Base-by-base conservation (phyloP, 208 protist species). In the Leishmania tarentolae region DNA sequence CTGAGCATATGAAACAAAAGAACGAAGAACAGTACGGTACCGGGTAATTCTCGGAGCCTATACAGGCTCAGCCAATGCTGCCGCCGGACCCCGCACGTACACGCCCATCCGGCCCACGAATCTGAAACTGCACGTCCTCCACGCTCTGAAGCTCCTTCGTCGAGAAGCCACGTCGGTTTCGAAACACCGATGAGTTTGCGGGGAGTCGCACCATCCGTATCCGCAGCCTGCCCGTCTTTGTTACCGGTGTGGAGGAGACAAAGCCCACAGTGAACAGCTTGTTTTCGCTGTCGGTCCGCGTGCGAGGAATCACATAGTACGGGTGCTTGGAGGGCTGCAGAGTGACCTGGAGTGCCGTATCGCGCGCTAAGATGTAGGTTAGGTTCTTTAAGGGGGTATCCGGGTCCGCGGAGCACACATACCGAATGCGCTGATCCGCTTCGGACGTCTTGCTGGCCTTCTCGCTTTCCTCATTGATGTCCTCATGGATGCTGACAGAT, bases 301-400 rank as follows among this genome's bases (percentile, higher is more conserved):
- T 78, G 71, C 86, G 86, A 9, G 91, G 91, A 47, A 94, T 80
- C 15, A 94, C 46, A 80, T 88, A 93, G 86, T 93, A 94, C 46
- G 89, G 89, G 9, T 75, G 70, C 4, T 53, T 37, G 0, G 69
- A 76, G 15, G 91, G 84, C 59, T 86, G 47, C 69, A 94, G 88
- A 0, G 56, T 87, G 59, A 86, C 88, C 53, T 50, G 80, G 68
- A 94, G 76, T 37, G 84, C 81, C 66, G 90, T 86, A 47, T 91
- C 89, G 3, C 91, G 80, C 3, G 80, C 89, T 19, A 90, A 19
- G 42, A 93, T 80, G 74, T 88, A 94, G 44, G 65, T 92, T 61
- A 87, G 88, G 31, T 86, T 66, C 0, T 87, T 72, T n/a, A 76
- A 47, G 2, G 88, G 78, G n/a, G 21, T 76, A 63, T 91, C 87